Evolutionary conservation across 352 stramenopile species (phyloP), one percentile per base, ranked within the genome.

Genomic region (Phytophthora tentaculata): DNA sequence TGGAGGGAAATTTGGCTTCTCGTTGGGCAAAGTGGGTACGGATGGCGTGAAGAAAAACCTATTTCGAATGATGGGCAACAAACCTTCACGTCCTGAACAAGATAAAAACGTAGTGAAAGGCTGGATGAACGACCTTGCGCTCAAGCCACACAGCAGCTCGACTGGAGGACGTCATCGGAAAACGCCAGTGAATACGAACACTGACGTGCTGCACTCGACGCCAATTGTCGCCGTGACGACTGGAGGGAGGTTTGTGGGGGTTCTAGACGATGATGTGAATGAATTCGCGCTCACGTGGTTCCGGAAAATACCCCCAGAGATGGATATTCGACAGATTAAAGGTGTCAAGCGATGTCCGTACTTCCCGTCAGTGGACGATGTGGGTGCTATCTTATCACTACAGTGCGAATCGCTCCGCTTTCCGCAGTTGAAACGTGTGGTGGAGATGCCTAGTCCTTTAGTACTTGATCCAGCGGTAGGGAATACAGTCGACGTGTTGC

Each of bases 221-320:
- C 77, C 83, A 3, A 73, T 92, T 41, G 66, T 91, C 3, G 76
- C 67, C 0, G 77, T 94, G 28, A 83, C 75, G 0, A 84, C 76
- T 24, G 80, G 77, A 16, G 78, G 73, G 1, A 74, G 83, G 35
- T 65, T 86, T 35, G 61, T 92, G 20, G 84, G 77, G 0, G 79
- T 89, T 7, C 61, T 77, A 16, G 84, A 91, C n/a, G 83, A 90
- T 4, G 86, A 94, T 51, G 32, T 69, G 0, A 72, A 74, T 6
- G 83, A 92, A 48, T 94, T 92, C 43, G 62, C 45, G 0, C 73
- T 92, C 0, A 78, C 79, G 19, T 95, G 87, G 87, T 95, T 89
- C 52, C 77, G 87, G 3, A 90, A 87, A 61, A 90, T 66, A 0
- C 69, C 69, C 1, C 47, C 66, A 2, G 64, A 79, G 0, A 74